phyloP scores from a whole-genome alignment of 2,329 filamentous ascomycete genomes.

The Cadophora sp. region DNA sequence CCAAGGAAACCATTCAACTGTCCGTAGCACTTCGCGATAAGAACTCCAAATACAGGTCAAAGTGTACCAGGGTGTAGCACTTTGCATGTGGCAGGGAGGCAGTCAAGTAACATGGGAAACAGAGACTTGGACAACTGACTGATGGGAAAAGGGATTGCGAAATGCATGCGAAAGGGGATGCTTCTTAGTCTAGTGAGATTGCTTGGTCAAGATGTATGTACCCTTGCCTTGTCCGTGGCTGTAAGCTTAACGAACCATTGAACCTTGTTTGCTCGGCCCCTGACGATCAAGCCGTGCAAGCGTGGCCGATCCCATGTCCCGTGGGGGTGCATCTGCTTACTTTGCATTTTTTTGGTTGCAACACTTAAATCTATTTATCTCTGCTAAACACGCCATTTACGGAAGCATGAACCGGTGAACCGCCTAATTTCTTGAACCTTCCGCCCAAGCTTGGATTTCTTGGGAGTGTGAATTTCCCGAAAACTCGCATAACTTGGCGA shows the following conservation, averaged over 20 bases:
- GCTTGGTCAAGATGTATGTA: not conserved
- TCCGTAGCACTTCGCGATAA: not conserved
- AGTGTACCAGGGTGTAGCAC: not conserved
- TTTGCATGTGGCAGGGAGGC: not conserved
- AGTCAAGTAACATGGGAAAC: not conserved
- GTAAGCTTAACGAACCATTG: not conserved
- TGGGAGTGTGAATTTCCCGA: slow-evolving; percentile 9
- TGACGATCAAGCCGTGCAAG: not conserved
- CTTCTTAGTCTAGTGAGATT: not conserved
- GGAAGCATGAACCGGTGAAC: not conserved
- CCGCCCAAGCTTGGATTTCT: not conserved
- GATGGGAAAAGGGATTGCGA: slow-evolving; percentile 6
- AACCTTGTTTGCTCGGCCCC: not conserved
- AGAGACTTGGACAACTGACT: not conserved
- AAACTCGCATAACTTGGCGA: slow-evolving; percentile 2
- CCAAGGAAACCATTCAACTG: not conserved
- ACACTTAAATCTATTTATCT: not conserved
- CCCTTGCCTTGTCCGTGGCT: not conserved
- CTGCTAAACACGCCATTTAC: not conserved
- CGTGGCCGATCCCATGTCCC: not conserved
- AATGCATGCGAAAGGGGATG: not conserved
- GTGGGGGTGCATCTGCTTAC: slow-evolving; percentile 3
- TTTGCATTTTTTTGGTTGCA: not conserved
- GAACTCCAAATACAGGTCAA: not conserved
- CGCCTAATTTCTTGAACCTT: not conserved